phyloP scores from a whole-genome alignment of 306 rosid genomes.

The Erythrophleum fordii region DNA sequence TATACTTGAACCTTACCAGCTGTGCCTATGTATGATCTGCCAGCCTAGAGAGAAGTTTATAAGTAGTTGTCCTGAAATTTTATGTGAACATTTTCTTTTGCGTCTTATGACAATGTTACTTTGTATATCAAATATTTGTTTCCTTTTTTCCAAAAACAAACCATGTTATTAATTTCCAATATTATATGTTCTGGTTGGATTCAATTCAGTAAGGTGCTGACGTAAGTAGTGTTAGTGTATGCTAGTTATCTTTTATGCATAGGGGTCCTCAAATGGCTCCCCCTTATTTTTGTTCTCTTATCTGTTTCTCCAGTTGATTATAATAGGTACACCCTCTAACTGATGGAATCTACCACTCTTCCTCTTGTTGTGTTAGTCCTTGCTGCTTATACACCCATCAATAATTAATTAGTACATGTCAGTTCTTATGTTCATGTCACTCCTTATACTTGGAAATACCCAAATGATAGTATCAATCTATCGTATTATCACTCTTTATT shows the following conservation, averaged over 20 bases:
- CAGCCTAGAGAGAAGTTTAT: background rate
- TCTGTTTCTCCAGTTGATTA: background rate
- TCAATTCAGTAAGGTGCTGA: background rate
- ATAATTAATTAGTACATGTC: no score
- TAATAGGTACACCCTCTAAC: background rate
- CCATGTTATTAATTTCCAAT: background rate
- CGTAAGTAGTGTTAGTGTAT: background rate
- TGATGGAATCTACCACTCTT: slow-evolving; percentile 1
- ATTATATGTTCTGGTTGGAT: background rate
- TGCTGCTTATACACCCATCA: no score
- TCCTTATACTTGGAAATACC: background rate
- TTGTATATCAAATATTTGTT: slow-evolving; percentile 11
- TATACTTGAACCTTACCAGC: slow-evolving; percentile 1
- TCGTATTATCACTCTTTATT: background rate
- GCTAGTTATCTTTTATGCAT: background rate
- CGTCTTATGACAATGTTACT: background rate
- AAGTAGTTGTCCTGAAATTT: slow-evolving; percentile 15
- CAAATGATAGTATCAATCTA: background rate
- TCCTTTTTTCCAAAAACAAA: background rate
- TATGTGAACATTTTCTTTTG: slow-evolving; percentile 4
- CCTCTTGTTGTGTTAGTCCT: slow-evolving; percentile 15
- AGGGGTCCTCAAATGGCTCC: background rate
- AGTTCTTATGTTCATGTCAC: background rate
- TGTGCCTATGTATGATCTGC: background rate
- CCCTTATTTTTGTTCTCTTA: no score